Base-by-base conservation (phyloP, 495 filamentous ascomycete genomes). In the Immersiella caudata region DNA sequence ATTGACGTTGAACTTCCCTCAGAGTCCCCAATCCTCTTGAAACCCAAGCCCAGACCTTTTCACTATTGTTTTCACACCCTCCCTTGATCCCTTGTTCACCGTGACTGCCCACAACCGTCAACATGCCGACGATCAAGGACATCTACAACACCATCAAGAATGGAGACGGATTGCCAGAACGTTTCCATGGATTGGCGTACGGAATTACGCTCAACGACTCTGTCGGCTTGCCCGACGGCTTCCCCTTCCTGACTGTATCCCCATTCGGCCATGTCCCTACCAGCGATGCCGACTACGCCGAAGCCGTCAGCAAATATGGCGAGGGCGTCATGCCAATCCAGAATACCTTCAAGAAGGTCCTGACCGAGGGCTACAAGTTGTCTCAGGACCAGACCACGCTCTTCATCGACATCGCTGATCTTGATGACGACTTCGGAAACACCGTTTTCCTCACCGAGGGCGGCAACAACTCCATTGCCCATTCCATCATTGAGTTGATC, bases 321-420 rank as follows among this genome's bases (percentile, higher is more conserved):
- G 50, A 54, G 21, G 50, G 50, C 50, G 5, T 7, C 5, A 54
- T 54, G 50, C 50, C 50, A 6, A 54, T 54, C 50, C 50, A 54
- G 50, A 24, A 54, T 6, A 24, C 50, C 6, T 54, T 54, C 50
- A 54, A 54, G 50, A 18, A 54, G 21, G 55, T 58, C 55, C 8
- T 58, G n/a, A 27, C 24, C 55, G 26, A 58, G 21, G 55, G 55
- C 55, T 7, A 58, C 12, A 22, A 11, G 12, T 16, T 58, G n/a
- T 58, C 55, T 6, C 4, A 9, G 6, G 20, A 25, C n/a, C 55
- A 58, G 25, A 18, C 7, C 12, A 58, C 55, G 50, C 25, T 58
- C 2, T 58, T 58, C 55, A 58, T 58, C 55, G 55, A 58, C 25
- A 58, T 58, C 18, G 25, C 55, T 18, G 20, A 58, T 22, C 25